Evolutionary conservation across 352 stramenopile species (phyloP).

Genomic region (Pythium phragmitis): DNA sequence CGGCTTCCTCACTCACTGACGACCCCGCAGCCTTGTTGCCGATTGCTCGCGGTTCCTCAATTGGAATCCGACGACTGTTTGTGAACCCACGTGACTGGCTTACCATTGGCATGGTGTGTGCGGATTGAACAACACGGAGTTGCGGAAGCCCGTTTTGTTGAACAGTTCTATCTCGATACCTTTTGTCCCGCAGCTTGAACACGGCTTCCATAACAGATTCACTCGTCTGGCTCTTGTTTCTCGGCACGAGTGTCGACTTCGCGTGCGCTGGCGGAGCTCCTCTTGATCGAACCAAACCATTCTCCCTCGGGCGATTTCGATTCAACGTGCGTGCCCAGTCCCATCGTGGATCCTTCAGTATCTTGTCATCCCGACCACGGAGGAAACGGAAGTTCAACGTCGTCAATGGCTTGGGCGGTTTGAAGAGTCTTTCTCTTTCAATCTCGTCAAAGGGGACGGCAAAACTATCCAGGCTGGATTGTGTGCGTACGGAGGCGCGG

Average conservation of each 20-base stretch:
- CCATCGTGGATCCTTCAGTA: slow-evolving; percentile 23
- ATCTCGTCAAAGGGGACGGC: slow-evolving; percentile 9
- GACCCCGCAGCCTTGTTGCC: background rate
- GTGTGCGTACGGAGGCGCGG: background rate
- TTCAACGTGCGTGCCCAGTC: slow-evolving; percentile 26
- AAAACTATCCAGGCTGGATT: slow-evolving; percentile 23
- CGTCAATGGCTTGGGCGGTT: background rate
- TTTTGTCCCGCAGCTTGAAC: slow-evolving; percentile 54
- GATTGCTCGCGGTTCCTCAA: background rate
- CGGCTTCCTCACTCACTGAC: background rate
- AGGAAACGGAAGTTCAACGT: slow-evolving; percentile 24
- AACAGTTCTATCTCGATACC: slow-evolving; percentile 22
- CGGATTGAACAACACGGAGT: background rate
- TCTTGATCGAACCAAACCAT: background rate
- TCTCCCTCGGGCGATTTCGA: slow-evolving; percentile 12
- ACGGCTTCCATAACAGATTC: slow-evolving; percentile 42
- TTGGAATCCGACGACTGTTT: background rate
- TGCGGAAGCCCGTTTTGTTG: background rate
- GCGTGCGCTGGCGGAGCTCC: background rate
- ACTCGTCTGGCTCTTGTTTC: background rate
- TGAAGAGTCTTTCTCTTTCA: background rate
- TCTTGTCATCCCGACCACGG: slow-evolving; percentile 4
- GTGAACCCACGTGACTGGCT: background rate
- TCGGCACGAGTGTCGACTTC: background rate
- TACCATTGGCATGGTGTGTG: background rate